Evolutionary conservation across 805 yeast species (phyloP).

Genomic region (Lipomyces sp.): DNA sequence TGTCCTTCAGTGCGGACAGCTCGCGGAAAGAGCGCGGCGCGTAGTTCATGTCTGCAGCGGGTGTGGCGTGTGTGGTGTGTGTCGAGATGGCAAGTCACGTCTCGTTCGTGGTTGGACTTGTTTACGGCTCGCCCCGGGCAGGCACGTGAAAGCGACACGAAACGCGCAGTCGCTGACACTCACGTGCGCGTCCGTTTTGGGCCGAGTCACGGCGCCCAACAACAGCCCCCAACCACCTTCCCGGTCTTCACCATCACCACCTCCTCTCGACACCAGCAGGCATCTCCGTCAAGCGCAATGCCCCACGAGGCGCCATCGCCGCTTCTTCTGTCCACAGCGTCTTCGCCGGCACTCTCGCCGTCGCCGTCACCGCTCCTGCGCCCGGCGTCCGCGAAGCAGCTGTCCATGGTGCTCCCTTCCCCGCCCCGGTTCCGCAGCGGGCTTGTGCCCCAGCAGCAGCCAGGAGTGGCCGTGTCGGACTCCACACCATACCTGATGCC

Average conservation of each 20-base stretch:
- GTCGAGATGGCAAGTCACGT: no score
- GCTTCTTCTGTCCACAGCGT: constrained; percentile 4
- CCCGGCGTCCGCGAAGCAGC: neutral
- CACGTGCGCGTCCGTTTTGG: neutral
- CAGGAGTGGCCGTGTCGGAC: no score
- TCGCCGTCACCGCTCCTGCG: neutral
- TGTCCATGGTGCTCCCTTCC: constrained; percentile 5
- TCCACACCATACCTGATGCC: constrained; percentile 25
- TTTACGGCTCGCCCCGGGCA: no score
- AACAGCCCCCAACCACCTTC: neutral
- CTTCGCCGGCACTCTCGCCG: constrained; percentile 5
- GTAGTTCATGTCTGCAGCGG: constrained; percentile 26
- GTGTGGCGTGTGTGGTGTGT: no score
- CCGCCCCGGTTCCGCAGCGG: constrained; percentile 3
- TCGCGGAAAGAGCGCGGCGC: constrained; percentile 27
- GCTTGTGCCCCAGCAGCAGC: neutral
- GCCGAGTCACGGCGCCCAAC: constrained; percentile 2
- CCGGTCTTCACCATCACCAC: neutral
- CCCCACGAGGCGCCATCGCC: constrained; percentile 12
- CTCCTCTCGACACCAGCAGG: neutral
- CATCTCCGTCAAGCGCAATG: neutral
- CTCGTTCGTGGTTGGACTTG: no score
- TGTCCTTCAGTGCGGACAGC: constrained; percentile 24
- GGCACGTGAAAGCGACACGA: no score
- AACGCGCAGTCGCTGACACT: no score